Conservation (phyloP, 2,329 filamentous ascomycete species). For the Sclerotiophoma versabilis region DNA sequence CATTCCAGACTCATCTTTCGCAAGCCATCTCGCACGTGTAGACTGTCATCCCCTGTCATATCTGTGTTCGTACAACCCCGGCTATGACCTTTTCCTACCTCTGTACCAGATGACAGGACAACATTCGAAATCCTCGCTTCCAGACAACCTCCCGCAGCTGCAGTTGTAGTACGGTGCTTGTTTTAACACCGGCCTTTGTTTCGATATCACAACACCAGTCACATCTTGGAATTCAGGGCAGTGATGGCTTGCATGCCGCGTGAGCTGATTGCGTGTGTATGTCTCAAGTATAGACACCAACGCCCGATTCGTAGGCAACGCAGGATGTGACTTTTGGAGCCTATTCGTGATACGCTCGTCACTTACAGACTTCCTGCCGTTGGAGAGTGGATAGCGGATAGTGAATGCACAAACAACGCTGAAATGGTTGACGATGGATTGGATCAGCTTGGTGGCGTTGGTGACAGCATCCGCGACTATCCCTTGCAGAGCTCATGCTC, state of each 20-base stretch:
- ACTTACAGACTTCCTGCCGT: no score
- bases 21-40: neutral
- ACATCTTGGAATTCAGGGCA: neutral
- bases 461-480: neutral
- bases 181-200: neutral
- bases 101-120: neutral
- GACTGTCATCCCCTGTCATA: neutral
- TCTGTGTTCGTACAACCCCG: neutral
- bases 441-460: no score
- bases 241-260: neutral
- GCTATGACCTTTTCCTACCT: constrained; percentile 2
- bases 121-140: neutral
- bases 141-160: neutral
- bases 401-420: no score
- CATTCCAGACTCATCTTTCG: neutral
- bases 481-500: neutral
- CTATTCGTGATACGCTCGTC: no score
- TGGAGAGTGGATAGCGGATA: no score
- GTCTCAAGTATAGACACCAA: no score
- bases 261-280: neutral
- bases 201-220: neutral
- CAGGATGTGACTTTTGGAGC: neutral
- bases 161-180: constrained; percentile 3
- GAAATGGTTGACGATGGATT: no score
- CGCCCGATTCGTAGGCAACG: no score